Evolutionary conservation across 306 rosid species (phyloP).

Genomic region (Lathyrus tuberosus): DNA sequence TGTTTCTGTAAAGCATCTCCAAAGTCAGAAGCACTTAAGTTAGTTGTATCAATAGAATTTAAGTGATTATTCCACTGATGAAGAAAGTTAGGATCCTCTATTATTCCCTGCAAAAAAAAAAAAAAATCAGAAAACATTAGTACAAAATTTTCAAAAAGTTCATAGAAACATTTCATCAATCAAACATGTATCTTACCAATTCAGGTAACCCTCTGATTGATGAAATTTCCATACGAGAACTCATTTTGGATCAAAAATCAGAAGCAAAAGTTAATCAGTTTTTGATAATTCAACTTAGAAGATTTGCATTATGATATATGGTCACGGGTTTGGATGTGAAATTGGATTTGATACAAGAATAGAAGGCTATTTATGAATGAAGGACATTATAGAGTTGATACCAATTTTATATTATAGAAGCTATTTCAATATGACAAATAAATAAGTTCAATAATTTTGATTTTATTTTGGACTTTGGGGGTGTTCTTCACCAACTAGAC

Average conservation of each 20-base stretch:
- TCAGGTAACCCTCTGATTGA: slow-evolving; percentile 60
- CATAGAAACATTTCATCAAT: slow-evolving; percentile 3
- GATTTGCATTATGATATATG: slow-evolving; percentile 39
- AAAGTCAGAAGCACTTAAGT: slow-evolving; percentile 57
- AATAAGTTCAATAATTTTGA: slow-evolving; percentile 46
- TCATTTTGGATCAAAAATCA: slow-evolving; percentile 38
- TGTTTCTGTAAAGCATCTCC: slow-evolving; percentile 64
- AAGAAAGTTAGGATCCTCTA: slow-evolving; percentile 64
- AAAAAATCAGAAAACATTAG: slow-evolving; percentile 21
- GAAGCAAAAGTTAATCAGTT: slow-evolving; percentile 26
- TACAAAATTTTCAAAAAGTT: neutral
- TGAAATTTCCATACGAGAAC: slow-evolving; percentile 61
- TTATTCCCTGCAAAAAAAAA: slow-evolving; percentile 50
- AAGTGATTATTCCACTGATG: slow-evolving; percentile 61
- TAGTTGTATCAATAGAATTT: slow-evolving; percentile 56
- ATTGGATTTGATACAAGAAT: slow-evolving; percentile 39
- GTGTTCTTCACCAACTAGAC: slow-evolving; percentile 73
- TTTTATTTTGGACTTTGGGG: slow-evolving; percentile 74
- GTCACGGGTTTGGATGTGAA: slow-evolving; percentile 57
- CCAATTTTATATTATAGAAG: slow-evolving; percentile 32
- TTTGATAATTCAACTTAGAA: slow-evolving; percentile 34
- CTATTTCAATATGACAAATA: slow-evolving; percentile 59
- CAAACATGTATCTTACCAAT: slow-evolving; percentile 50
- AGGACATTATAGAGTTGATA: slow-evolving; percentile 9
- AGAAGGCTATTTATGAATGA: slow-evolving; percentile 23